Percentiles rank a stretch among this genome's conserved stretches.
phyloP scores from a whole-genome alignment of 805 yeast species.

The Danielia reshetovae region DNA sequence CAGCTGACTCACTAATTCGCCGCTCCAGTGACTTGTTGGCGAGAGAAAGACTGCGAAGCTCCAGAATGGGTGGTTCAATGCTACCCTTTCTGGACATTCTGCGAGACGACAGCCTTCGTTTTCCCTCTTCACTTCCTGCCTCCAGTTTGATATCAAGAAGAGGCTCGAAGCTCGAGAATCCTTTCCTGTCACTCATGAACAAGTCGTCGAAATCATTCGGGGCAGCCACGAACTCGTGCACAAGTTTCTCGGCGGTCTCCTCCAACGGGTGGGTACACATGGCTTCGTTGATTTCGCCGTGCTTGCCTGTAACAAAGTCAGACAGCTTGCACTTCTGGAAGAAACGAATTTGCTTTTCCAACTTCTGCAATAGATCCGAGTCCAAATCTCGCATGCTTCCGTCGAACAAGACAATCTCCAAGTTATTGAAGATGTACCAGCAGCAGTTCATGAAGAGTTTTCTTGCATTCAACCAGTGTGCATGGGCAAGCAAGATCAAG shows the following conservation, averaged over 20 bases:
- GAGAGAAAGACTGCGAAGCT: constrained; percentile 23
- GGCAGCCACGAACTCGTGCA: constrained; percentile 21
- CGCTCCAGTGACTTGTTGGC: constrained; percentile 3
- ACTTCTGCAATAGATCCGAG: constrained; percentile 18
- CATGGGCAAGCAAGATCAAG: constrained; percentile 48
- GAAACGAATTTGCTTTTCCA: constrained; percentile 26
- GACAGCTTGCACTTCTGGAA: constrained; percentile 26
- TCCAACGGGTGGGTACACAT: background rate
- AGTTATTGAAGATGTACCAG: constrained; percentile 64
- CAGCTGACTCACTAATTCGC: constrained; percentile 13
- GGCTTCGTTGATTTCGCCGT: constrained; percentile 14
- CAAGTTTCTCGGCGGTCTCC: constrained; percentile 1
- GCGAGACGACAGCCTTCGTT: constrained; percentile 19
- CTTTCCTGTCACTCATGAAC: constrained; percentile 33
- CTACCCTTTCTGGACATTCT: constrained; percentile 21
- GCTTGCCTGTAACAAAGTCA: constrained; percentile 17
- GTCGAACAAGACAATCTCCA: constrained; percentile 58
- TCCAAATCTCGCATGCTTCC: constrained; percentile 25
- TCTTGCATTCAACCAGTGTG: constrained; percentile 48
- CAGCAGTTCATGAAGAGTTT: constrained; percentile 58
- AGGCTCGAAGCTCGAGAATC: constrained; percentile 32
- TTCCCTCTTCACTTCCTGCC: constrained; percentile 14
- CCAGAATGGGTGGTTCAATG: constrained; percentile 19
- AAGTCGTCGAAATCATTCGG: constrained; percentile 22
- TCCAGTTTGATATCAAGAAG: constrained; percentile 30